A percentile compares a stretch with the other conserved stretches of the same genome.
Evolutionary conservation across 306 rosid species (phyloP).

Genomic region (Citrullus mucosospermus): DNA sequence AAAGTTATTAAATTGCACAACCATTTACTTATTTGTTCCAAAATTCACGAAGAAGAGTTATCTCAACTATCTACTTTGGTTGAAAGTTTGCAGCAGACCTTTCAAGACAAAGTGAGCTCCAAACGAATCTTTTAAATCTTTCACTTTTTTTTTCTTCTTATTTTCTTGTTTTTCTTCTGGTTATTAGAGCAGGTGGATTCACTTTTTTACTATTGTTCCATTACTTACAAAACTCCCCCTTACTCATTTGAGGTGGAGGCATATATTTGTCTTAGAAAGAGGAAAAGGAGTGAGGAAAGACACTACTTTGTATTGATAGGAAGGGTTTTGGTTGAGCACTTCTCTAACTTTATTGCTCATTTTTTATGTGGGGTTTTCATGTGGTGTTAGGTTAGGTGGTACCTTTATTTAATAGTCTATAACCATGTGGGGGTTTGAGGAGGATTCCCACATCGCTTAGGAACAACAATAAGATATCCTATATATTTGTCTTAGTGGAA

Average conservation of each 20-base stretch:
- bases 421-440: not conserved
- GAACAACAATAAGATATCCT: not conserved
- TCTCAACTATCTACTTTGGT: not conserved
- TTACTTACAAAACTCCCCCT: no score
- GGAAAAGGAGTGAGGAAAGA: no score
- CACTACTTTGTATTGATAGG: no score
- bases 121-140: not conserved
- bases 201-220: no score
- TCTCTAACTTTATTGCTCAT: no score
- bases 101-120: not conserved
- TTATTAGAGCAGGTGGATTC: no score
- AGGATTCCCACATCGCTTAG: not conserved
- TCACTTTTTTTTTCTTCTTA: not conserved
- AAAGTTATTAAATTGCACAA: not conserved
- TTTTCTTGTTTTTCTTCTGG: no score
- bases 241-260: no score
- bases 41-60: not conserved
- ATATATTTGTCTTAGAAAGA: no score
- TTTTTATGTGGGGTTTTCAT: not conserved
- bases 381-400: not conserved
- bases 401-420: not conserved
- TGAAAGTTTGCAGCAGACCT: not conserved
- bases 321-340: no score
- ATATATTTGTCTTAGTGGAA: accelerated
- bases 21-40: no score